Percentiles rank a stretch among this genome's conserved stretches.
Evolutionary conservation across 108 stramenopile species (phyloP).

Genomic region (Cylindrotheca fusiformis): DNA sequence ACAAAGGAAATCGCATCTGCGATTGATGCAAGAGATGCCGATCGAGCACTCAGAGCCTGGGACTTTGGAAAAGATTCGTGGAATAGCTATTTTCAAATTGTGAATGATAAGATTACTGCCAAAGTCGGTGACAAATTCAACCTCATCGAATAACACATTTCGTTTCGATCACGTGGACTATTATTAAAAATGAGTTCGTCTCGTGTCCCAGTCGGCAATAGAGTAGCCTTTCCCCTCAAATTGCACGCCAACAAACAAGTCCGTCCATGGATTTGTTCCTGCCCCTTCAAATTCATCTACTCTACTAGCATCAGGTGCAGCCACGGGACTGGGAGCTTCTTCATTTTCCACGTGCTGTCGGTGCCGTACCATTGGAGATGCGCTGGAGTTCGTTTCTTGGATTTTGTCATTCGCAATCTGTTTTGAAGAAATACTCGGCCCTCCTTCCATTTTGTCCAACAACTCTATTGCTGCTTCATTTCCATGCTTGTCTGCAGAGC

Average conservation of each 20-base stretch:
- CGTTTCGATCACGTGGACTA: neutral
- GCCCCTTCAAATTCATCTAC: neutral
- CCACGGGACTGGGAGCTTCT: too few relatives aligned
- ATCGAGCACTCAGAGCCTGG: conserved; percentile 51
- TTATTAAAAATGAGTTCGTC: neutral
- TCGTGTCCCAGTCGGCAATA: neutral
- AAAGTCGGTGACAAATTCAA: conserved; percentile 76
- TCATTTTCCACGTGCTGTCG: too few relatives aligned
- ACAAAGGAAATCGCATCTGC: conserved; percentile 39
- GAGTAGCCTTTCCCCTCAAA: neutral
- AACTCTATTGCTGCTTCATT: too few relatives aligned
- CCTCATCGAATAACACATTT: conserved; percentile 17
- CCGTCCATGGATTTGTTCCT: neutral
- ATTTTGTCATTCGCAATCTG: too few relatives aligned
- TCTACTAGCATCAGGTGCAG: too few relatives aligned
- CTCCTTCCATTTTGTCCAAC: too few relatives aligned
- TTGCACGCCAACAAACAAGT: neutral
- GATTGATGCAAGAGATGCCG: conserved; percentile 37
- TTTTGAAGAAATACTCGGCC: too few relatives aligned
- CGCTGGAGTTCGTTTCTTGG: too few relatives aligned
- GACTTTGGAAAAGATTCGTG: conserved; percentile 70
- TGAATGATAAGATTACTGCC: conserved; percentile 54
- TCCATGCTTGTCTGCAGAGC: too few relatives aligned
- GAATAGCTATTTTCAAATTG: conserved; percentile 65
- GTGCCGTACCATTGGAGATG: too few relatives aligned